These are phyloP conservation scores for Thalassiosira exigua DNA, from an alignment of 352 stramenopile species.

Conservation along the genomic window DNA sequence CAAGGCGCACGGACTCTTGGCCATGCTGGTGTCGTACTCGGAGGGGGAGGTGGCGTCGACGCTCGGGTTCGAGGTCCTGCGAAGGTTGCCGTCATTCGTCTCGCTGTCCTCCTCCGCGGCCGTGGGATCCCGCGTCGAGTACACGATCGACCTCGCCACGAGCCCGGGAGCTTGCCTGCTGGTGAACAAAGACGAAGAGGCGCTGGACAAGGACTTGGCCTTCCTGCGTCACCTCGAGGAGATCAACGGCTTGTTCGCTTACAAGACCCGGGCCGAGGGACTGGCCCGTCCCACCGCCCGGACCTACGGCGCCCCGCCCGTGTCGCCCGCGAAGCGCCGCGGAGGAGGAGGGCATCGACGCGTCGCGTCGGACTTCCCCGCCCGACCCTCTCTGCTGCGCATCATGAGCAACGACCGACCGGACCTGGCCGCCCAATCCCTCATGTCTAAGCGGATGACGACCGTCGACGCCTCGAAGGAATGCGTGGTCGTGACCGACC, in stretches of 20 bases:
- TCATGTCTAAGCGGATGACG: slow-evolving; percentile 29
- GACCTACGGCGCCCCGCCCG: neutral
- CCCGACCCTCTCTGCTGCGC: slow-evolving; percentile 10
- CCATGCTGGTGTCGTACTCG: slow-evolving; percentile 91
- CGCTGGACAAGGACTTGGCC: slow-evolving; percentile 87
- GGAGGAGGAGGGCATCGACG: neutral
- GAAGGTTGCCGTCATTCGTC: slow-evolving; percentile 90
- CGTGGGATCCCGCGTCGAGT: slow-evolving; percentile 87
- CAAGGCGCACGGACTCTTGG: slow-evolving; percentile 84
- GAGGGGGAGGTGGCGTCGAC: slow-evolving; percentile 89
- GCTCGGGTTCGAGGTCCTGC: slow-evolving; percentile 89
- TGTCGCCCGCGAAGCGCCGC: neutral
- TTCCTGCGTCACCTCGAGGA: slow-evolving; percentile 70
- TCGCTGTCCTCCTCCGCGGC: slow-evolving; percentile 89
- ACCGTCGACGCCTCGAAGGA: slow-evolving; percentile 41
- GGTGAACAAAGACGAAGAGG: slow-evolving; percentile 87
- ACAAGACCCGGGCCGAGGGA: slow-evolving; percentile 61
- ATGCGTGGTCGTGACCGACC: slow-evolving; percentile 87
- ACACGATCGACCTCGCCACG: slow-evolving; percentile 93
- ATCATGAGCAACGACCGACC: slow-evolving; percentile 19
- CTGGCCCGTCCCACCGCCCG: slow-evolving; percentile 50
- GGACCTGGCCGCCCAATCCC: slow-evolving; percentile 1
- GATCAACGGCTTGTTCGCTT: slow-evolving; percentile 71
- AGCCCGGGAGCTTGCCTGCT: slow-evolving; percentile 93
- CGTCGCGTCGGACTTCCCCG: neutral